Percentiles rank a stretch among this genome's conserved stretches.
These are phyloP conservation scores for Pythium aquatile DNA, from an alignment of 352 stramenopile species.

Conservation along the genomic window DNA sequence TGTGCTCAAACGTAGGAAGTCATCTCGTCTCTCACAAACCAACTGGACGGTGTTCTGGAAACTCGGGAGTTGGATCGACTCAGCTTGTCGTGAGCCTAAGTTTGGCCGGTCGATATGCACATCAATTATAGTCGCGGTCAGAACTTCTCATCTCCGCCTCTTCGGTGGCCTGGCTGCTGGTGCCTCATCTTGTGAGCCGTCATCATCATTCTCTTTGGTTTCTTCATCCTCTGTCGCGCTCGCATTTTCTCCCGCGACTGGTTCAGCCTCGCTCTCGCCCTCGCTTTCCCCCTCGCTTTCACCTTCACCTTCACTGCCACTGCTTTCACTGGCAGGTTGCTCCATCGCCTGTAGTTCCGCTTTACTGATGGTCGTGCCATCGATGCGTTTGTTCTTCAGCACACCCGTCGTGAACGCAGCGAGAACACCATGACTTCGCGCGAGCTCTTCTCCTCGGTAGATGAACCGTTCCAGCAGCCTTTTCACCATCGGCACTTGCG, in stretches of 20 bases:
- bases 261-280: not conserved
- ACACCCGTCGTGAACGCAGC: constrained; percentile 61
- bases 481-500: constrained; percentile 67
- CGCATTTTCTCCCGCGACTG: not conserved
- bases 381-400: constrained; percentile 66
- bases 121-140: constrained; percentile 9
- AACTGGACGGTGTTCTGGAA: not conserved
- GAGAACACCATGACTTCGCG: constrained; percentile 49
- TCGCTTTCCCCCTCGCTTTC: constrained; percentile 24
- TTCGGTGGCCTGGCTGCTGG: constrained; percentile 3
- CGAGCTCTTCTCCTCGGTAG: constrained; percentile 54
- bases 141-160: constrained; percentile 17
- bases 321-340: constrained; percentile 20
- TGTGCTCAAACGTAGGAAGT: not conserved
- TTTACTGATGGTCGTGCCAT: constrained; percentile 58
- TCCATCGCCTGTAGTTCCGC: constrained; percentile 35
- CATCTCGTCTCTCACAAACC: no score
- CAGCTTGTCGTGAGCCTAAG: constrained; percentile 1
- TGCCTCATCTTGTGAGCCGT: not conserved
- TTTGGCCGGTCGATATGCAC: not conserved
- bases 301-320: constrained; percentile 16
- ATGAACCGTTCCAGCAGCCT: constrained; percentile 61
- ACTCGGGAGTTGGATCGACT: not conserved
- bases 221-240: constrained; percentile 2
- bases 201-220: constrained; percentile 6